phyloP scores from a whole-genome alignment of 371 early-diverging fungal species.

The Mucor sp. region DNA sequence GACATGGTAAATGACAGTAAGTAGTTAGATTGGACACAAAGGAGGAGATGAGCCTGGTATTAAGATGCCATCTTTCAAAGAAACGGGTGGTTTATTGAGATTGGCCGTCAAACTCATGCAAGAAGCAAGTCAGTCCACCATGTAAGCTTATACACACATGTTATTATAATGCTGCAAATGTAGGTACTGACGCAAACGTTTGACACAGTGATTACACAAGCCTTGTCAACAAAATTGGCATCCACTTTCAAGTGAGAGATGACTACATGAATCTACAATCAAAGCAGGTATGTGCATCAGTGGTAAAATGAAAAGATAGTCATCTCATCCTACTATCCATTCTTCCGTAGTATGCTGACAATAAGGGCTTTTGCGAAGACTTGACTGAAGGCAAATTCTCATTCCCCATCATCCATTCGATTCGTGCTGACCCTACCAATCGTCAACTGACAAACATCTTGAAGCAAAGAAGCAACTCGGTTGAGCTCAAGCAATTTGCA shows the following conservation, averaged over 20 bases:
- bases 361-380: slow-evolving; percentile 97
- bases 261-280: slow-evolving; percentile 94
- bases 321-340: background rate
- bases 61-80: slow-evolving; percentile 40
- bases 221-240: slow-evolving; percentile 65
- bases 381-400: slow-evolving; percentile 97
- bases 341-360: slow-evolving; percentile 82
- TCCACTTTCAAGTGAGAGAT: slow-evolving; percentile 95
- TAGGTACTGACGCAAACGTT: background rate
- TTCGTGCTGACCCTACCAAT: slow-evolving; percentile 59
- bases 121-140: slow-evolving; percentile 46
- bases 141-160: slow-evolving; percentile 32
- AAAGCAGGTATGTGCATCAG: slow-evolving; percentile 51
- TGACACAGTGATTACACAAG: slow-evolving; percentile 2
- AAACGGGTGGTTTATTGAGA: slow-evolving; percentile 92
- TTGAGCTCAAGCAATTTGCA: slow-evolving; percentile 88
- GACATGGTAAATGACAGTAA: slow-evolving; percentile 92
- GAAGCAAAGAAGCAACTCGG: slow-evolving; percentile 77
- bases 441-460: slow-evolving; percentile 81
- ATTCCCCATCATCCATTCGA: slow-evolving; percentile 89
- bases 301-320: background rate
- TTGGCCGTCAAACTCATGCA: slow-evolving; percentile 93
- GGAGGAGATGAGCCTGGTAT: background rate
- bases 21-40: background rate
- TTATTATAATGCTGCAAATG: background rate